Conservation (phyloP, 192 early-diverging fungal genomes). For the Linnemannia schmuckeri region DNA sequence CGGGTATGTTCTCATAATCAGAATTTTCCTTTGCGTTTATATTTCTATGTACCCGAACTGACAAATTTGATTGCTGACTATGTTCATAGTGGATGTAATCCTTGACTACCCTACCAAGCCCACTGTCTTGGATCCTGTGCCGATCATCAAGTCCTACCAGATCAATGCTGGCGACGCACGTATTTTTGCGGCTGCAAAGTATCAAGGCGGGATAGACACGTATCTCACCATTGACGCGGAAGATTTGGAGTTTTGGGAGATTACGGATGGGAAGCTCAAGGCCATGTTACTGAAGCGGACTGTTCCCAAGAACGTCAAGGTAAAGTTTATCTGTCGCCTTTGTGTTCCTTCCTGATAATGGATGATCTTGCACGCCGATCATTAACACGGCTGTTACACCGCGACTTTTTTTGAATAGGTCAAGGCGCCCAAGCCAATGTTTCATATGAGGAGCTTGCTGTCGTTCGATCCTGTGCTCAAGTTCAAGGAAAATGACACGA, state of each 20-base stretch:
- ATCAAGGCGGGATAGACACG: conserved; percentile 62
- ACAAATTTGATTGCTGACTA: background rate
- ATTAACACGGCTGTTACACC: background rate
- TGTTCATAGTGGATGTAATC: conserved; percentile 43
- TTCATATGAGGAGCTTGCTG: conserved; percentile 67
- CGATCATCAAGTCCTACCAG: conserved; percentile 42
- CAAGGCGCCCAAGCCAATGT: conserved; percentile 68
- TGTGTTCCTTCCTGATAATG: background rate
- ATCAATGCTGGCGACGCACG: conserved; percentile 57
- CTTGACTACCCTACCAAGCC: conserved; percentile 42
- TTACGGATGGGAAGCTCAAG: conserved; percentile 35
- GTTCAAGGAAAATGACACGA: conserved; percentile 71
- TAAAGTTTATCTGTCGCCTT: conserved; percentile 10
- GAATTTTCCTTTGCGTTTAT: too few species aligned
- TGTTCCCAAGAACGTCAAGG: conserved; percentile 59
- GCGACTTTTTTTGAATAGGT: conserved; percentile 33
- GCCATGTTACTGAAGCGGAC: conserved; percentile 60
- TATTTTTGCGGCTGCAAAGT: conserved; percentile 64
- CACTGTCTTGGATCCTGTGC: conserved; percentile 22
- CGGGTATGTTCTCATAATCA: conserved; percentile 26
- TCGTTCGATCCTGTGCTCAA: conserved; percentile 63
- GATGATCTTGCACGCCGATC: background rate
- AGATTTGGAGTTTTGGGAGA: conserved; percentile 61
- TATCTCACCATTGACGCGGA: conserved; percentile 66
- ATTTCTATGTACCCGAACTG: too few species aligned